Percentiles rank a stretch among this genome's conserved stretches.
Evolutionary conservation across 305 asterid genomes (phyloP).

Genomic region (Rubia peregrina): DNA sequence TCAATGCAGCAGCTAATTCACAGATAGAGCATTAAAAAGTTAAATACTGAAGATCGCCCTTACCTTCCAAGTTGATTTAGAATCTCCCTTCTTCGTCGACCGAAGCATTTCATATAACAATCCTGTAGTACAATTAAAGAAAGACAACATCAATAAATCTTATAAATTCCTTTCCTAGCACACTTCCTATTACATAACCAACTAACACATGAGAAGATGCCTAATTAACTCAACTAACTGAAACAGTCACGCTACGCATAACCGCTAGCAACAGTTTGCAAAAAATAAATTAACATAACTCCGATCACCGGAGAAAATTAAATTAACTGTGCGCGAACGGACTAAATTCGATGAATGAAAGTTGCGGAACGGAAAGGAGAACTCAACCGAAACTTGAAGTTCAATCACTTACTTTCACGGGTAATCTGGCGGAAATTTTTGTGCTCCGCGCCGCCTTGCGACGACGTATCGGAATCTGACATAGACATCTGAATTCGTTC

Average conservation of each 20-base stretch:
- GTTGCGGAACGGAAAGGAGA: neutral
- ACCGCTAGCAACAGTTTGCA: constrained; percentile 4
- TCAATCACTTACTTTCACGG: constrained; percentile 70
- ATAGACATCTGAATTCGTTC: constrained; percentile 43
- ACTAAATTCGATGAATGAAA: neutral
- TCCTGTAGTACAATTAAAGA: constrained; percentile 51
- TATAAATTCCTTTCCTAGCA: neutral
- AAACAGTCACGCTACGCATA: neutral
- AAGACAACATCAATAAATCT: constrained; percentile 9
- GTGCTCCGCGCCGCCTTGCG: constrained; percentile 72
- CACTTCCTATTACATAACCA: neutral
- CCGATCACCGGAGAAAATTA: neutral
- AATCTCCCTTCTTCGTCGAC: constrained; percentile 83
- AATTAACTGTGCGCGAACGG: neutral
- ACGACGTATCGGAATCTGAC: constrained; percentile 94
- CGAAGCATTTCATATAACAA: constrained; percentile 92
- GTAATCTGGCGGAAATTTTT: constrained; percentile 78
- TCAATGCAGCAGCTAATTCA: neutral
- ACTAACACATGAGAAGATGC: neutral
- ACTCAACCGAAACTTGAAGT: neutral
- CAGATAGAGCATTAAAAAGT: neutral
- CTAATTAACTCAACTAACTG: neutral
- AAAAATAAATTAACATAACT: constrained; percentile 5
- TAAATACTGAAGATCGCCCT: constrained; percentile 4
- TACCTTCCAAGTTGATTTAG: constrained; percentile 97